These are phyloP conservation scores for Fusarium sp. DNA, from an alignment of 2,329 filamentous ascomycete species.

Conservation along the genomic window DNA sequence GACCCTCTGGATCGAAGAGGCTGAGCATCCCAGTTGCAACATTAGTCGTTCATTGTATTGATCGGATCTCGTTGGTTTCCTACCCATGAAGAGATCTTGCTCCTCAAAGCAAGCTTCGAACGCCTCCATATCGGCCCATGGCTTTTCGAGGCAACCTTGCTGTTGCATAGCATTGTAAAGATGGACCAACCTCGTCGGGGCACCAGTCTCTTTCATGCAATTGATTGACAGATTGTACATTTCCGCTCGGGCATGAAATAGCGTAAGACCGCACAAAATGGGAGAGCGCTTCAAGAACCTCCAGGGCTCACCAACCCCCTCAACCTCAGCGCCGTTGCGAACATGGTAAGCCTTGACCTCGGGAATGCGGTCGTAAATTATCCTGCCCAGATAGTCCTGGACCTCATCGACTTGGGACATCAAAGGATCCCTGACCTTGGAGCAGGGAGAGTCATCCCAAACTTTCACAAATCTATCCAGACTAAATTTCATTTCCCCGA, in stretches of 20 bases:
- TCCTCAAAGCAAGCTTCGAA: constrained; percentile 1
- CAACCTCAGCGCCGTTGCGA: background rate
- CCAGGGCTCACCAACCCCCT: background rate
- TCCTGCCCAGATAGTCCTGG: too few species aligned
- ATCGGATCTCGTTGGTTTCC: background rate
- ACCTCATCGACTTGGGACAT: background rate
- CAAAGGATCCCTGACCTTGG: background rate
- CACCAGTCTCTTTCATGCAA: background rate
- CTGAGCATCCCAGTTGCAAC: background rate
- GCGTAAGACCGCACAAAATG: background rate
- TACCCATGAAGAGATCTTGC: background rate
- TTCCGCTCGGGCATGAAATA: background rate
- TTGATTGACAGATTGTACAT: background rate
- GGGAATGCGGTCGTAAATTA: too few species aligned
- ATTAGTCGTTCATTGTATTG: background rate
- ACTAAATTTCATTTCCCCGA: background rate
- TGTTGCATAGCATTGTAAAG: background rate
- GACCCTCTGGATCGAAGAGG: background rate
- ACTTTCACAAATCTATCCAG: background rate
- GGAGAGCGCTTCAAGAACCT: background rate
- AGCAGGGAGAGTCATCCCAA: background rate
- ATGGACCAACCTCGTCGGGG: background rate
- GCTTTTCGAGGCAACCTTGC: background rate
- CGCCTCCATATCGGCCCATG: background rate
- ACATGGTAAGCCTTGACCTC: background rate